These are phyloP conservation scores for Sesbania bispinosa DNA, from an alignment of 306 rosid species.

Conservation along the genomic window DNA sequence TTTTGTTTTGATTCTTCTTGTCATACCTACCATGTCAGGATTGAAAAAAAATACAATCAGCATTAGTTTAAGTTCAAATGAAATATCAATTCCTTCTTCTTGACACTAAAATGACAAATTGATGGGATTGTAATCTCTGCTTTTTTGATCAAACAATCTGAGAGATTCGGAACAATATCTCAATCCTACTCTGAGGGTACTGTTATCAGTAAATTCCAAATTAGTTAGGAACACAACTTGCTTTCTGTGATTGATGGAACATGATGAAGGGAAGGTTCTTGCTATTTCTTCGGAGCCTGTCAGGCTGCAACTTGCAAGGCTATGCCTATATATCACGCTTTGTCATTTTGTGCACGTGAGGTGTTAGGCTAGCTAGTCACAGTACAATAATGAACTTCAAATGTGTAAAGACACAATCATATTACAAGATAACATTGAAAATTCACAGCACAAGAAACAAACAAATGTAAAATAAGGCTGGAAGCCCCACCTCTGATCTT, in stretches of 20 bases:
- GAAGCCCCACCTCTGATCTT: neutral
- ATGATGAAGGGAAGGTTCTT: neutral
- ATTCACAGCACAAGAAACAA: neutral
- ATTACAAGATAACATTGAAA: slow-evolving; percentile 11
- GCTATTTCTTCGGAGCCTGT: slow-evolving; percentile 33
- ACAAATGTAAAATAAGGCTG: slow-evolving; percentile 8
- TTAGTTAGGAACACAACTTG: neutral
- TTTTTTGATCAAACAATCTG: neutral
- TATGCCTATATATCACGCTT: neutral
- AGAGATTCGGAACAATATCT: neutral
- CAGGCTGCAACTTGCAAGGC: slow-evolving; percentile 18
- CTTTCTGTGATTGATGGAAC: neutral
- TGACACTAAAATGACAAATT: slow-evolving; percentile 11
- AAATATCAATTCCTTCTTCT: neutral
- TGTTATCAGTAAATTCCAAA: slow-evolving; percentile 10
- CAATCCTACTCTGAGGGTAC: neutral
- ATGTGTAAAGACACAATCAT: neutral
- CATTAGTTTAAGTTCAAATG: neutral
- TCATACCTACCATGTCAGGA: no score
- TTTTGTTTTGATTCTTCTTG: no score
- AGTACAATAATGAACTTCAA: neutral
- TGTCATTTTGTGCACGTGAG: slow-evolving; percentile 6
- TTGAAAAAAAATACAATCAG: no score
- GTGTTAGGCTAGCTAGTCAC: neutral
- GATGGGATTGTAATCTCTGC: neutral